Conservation (phyloP, 2,329 filamentous ascomycete genomes). For the Apiospora arundinis region DNA sequence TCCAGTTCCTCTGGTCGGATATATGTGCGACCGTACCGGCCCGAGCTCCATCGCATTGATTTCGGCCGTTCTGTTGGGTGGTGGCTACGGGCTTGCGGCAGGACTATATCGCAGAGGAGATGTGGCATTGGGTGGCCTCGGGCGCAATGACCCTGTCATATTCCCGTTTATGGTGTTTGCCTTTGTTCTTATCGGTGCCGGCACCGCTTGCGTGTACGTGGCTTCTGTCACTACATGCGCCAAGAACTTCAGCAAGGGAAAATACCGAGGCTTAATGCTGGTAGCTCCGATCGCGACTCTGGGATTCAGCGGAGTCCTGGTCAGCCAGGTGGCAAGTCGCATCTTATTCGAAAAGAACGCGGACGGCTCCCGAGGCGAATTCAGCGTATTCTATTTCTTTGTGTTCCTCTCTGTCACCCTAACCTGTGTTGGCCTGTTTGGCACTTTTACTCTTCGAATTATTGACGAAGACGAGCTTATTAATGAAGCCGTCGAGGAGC, state of each 20-base stretch:
- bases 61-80: slow-evolving; percentile 75
- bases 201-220: slow-evolving; percentile 88
- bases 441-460: slow-evolving; percentile 75
- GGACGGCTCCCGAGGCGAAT: slow-evolving; percentile 67
- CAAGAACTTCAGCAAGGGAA: slow-evolving; percentile 95
- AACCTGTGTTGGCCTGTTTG: slow-evolving; percentile 72
- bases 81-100: slow-evolving; percentile 84
- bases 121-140: slow-evolving; percentile 38
- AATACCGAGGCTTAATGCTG: slow-evolving; percentile 85
- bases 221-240: slow-evolving; percentile 92
- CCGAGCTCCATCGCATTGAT: slow-evolving; percentile 78
- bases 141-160: slow-evolving; percentile 64
- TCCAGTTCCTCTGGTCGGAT: slow-evolving; percentile 88
- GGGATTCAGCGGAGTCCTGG: slow-evolving; percentile 93
- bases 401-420: slow-evolving; percentile 81
- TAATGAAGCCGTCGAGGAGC: slow-evolving; percentile 85
- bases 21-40: slow-evolving; percentile 87
- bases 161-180: slow-evolving; percentile 85
- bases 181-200: slow-evolving; percentile 83
- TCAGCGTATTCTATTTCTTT: slow-evolving; percentile 86
- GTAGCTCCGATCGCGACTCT: slow-evolving; percentile 92
- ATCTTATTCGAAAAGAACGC: slow-evolving; percentile 73
- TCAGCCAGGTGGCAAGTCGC: slow-evolving; percentile 84
- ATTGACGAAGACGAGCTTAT: slow-evolving; percentile 88
- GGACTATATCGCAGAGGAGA: slow-evolving; percentile 67